A percentile compares a stretch with the other conserved stretches of the same genome.
phyloP scores from a whole-genome alignment of 2,329 filamentous ascomycete species.

The Calonectria multiphialidica region DNA sequence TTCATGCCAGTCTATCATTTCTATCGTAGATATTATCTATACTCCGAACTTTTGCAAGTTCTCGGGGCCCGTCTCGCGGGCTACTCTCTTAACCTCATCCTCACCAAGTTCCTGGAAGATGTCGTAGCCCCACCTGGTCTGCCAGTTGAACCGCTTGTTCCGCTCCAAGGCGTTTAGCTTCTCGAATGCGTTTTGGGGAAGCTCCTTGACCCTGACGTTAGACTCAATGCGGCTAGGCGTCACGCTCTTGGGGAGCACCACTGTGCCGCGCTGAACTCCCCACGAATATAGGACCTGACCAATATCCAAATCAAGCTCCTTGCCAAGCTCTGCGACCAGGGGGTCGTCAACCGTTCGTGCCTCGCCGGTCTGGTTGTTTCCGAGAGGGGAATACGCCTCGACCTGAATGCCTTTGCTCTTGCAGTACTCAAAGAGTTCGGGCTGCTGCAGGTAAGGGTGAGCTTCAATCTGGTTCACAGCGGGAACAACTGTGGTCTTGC shows the following conservation, averaged over 20 bases:
- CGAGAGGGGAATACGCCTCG: conserved; percentile 75
- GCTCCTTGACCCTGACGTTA: conserved; percentile 63
- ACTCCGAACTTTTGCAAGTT: conserved; percentile 50
- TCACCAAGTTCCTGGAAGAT: conserved; percentile 58
- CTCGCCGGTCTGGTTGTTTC: conserved; percentile 61
- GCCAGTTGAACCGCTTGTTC: conserved; percentile 58
- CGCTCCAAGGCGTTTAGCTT: conserved; percentile 54
- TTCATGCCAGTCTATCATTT: not conserved
- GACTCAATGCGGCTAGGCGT: conserved; percentile 73
- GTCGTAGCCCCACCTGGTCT: conserved; percentile 56
- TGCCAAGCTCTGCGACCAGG: conserved; percentile 60
- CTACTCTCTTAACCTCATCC: conserved; percentile 49
- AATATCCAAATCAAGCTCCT: conserved; percentile 52
- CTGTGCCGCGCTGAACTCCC: conserved; percentile 73
- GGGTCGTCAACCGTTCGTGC: conserved; percentile 63
- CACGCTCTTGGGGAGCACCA: conserved; percentile 76
- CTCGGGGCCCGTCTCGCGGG: conserved; percentile 48
- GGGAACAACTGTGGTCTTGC: conserved; percentile 66
- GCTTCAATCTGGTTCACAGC: conserved; percentile 78
- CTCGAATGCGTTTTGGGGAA: conserved; percentile 51
- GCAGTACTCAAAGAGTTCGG: conserved; percentile 67
- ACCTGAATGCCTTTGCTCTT: conserved; percentile 69
- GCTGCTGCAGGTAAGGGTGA: conserved; percentile 76
- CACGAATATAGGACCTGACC: conserved; percentile 64
- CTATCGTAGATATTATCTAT: not conserved